phyloP scores from a whole-genome alignment of 2,329 filamentous ascomycete species.

The Talaromyces amestolkiae region DNA sequence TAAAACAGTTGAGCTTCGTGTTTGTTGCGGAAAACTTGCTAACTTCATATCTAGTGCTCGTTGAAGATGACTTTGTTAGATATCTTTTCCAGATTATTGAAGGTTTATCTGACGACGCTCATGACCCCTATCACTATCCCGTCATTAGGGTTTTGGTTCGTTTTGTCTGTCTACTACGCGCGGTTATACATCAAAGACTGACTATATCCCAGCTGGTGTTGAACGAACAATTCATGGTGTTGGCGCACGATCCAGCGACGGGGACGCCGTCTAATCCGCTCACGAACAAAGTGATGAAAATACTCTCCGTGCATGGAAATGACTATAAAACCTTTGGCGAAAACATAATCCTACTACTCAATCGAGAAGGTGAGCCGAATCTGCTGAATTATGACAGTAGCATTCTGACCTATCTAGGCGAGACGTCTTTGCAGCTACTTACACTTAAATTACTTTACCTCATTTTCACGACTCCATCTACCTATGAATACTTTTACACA shows the following conservation, averaged over 20 bases:
- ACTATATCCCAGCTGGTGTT: slow-evolving; percentile 68
- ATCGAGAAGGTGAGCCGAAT: slow-evolving; percentile 66
- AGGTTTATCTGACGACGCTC: slow-evolving; percentile 76
- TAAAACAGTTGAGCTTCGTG: background rate
- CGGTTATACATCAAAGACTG: background rate
- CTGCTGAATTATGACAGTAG: background rate
- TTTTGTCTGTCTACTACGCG: slow-evolving; percentile 20
- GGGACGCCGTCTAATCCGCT: slow-evolving; percentile 50
- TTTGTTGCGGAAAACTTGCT: background rate
- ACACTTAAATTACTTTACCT: slow-evolving; percentile 95
- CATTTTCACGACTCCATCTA: slow-evolving; percentile 85
- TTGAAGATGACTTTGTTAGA: slow-evolving; percentile 75
- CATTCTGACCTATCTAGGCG: slow-evolving; percentile 47
- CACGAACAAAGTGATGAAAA: slow-evolving; percentile 92
- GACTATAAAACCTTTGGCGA: slow-evolving; percentile 93
- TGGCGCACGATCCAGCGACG: slow-evolving; percentile 54
- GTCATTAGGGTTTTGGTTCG: slow-evolving; percentile 87
- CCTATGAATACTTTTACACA: slow-evolving; percentile 97
- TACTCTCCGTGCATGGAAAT: slow-evolving; percentile 75
- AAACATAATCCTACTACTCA: slow-evolving; percentile 92
- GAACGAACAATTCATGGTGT: slow-evolving; percentile 98
- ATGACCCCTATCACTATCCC: slow-evolving; percentile 93
- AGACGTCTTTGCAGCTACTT: slow-evolving; percentile 90
- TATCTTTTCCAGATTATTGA: slow-evolving; percentile 87
- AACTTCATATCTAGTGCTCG: slow-evolving; percentile 43